These are phyloP conservation scores for Pythium brassicae DNA, from an alignment of 352 stramenopile species.

Conservation along the genomic window DNA sequence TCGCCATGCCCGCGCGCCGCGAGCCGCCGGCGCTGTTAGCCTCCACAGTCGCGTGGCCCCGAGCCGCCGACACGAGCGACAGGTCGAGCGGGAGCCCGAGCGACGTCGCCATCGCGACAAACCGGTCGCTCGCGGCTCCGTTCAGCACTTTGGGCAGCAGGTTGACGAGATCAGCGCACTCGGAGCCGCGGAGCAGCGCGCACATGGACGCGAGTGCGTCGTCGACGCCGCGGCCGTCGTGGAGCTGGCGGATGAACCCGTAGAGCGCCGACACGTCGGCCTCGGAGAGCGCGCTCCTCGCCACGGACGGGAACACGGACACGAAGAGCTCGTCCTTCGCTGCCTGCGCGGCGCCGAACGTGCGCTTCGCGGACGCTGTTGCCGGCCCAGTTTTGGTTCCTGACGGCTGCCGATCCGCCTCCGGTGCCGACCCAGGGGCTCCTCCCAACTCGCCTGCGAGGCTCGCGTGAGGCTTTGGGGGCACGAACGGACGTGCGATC, in stretches of 20 bases:
- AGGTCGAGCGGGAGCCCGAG: constrained; percentile 30
- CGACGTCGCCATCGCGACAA: constrained; percentile 35
- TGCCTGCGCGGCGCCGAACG: constrained; percentile 17
- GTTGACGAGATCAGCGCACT: constrained; percentile 46
- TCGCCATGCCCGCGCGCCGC: constrained; percentile 23
- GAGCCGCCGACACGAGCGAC: neutral
- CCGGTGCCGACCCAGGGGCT: too few species aligned
- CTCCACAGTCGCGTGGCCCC: too few species aligned
- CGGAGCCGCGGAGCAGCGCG: constrained; percentile 34
- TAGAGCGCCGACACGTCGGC: constrained; percentile 54
- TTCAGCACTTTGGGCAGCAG: constrained; percentile 67
- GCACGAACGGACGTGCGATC: constrained; percentile 57
- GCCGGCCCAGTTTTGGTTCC: constrained; percentile 1
- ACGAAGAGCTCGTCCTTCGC: constrained; percentile 20
- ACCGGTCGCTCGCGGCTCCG: constrained; percentile 31
- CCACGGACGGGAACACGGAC: constrained; percentile 43
- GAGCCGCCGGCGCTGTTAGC: too few species aligned
- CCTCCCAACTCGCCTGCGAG: neutral
- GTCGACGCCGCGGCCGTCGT: constrained; percentile 36
- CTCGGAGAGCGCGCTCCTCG: constrained; percentile 43
- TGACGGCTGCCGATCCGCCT: neutral
- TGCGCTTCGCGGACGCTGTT: constrained; percentile 25
- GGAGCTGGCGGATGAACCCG: constrained; percentile 51
- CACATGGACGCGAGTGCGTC: constrained; percentile 39
- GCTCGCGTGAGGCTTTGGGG: constrained; percentile 19